phyloP scores from a whole-genome alignment of 2,329 filamentous ascomycete species.

The Cordyceps farinosa region DNA sequence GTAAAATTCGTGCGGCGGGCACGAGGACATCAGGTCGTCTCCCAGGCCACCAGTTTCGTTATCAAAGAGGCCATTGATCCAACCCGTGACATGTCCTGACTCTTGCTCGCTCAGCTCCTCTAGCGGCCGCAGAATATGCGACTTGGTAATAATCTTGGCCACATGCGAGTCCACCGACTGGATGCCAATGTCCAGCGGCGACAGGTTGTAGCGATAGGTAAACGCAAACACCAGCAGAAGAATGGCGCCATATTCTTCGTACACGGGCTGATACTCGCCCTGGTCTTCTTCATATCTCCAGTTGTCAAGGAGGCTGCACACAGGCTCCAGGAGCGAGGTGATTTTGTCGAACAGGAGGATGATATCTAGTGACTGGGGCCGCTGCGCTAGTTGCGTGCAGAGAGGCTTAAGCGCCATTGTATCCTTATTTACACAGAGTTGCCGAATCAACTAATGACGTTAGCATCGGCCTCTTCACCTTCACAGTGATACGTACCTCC shows the following conservation, averaged over 20 bases:
- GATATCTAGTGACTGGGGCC: conserved; percentile 68
- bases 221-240: conserved; percentile 70
- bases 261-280: conserved; percentile 78
- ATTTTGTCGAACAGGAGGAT: conserved; percentile 72
- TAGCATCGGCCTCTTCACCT: background rate
- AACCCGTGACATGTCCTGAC: conserved; percentile 63
- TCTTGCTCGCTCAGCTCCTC: conserved; percentile 63
- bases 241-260: conserved; percentile 80
- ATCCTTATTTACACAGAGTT: conserved; percentile 68
- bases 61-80: conserved; percentile 76
- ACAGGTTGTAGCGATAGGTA: conserved; percentile 70
- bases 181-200: conserved; percentile 60
- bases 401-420: conserved; percentile 76
- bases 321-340: conserved; percentile 64
- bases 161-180: conserved; percentile 62
- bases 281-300: conserved; percentile 83
- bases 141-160: conserved; percentile 59
- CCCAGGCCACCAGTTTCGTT: conserved; percentile 69
- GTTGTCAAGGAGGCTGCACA: conserved; percentile 71
- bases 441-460: conserved; percentile 56
- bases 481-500: conserved; percentile 48
- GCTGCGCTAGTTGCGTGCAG: conserved; percentile 69
- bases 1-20: conserved; percentile 79
- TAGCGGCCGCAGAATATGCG: conserved; percentile 53
- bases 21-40: conserved; percentile 78